Conservation (phyloP, 2,329 filamentous ascomycete species). For the Colletotrichum sp. region DNA sequence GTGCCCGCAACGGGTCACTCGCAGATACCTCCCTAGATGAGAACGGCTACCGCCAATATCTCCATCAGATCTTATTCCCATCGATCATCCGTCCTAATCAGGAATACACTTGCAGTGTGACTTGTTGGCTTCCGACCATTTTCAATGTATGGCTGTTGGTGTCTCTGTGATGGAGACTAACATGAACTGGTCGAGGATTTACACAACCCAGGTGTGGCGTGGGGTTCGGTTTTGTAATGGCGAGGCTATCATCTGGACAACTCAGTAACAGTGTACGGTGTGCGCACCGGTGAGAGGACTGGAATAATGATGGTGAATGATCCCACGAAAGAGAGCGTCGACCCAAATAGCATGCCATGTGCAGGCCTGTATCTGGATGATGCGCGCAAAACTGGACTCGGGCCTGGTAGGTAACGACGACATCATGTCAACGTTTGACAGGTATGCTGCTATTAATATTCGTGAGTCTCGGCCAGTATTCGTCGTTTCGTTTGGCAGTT, state of each 20-base stretch:
- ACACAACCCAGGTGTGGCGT: conserved; percentile 57
- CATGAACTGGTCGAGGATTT: conserved; percentile 57
- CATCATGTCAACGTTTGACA: background rate
- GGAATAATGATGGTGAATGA: background rate
- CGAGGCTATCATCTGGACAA: conserved; percentile 27
- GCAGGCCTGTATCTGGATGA: background rate
- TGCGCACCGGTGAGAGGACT: conserved; percentile 41
- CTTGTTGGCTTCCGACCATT: conserved; percentile 54
- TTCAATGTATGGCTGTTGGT: conserved; percentile 38
- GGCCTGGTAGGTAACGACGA: background rate
- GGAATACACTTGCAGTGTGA: conserved; percentile 54
- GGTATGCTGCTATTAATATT: background rate
- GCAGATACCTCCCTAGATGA: conserved; percentile 54
- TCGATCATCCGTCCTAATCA: conserved; percentile 56
- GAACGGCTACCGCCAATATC: conserved; percentile 55
- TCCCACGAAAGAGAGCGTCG: background rate
- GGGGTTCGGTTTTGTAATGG: conserved; percentile 32
- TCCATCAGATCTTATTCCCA: conserved; percentile 56
- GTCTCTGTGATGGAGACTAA: conserved; percentile 51
- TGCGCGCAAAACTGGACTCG: background rate
- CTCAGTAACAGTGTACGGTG: conserved; percentile 30
- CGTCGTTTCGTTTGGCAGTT: background rate
- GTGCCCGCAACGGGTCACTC: conserved; percentile 59
- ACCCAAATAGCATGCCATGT: background rate
- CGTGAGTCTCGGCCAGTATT: background rate